Percentiles rank a stretch among this genome's conserved stretches.
phyloP scores from a whole-genome alignment of 2,329 filamentous ascomycete species.

The Aspergillus calidoustus region DNA sequence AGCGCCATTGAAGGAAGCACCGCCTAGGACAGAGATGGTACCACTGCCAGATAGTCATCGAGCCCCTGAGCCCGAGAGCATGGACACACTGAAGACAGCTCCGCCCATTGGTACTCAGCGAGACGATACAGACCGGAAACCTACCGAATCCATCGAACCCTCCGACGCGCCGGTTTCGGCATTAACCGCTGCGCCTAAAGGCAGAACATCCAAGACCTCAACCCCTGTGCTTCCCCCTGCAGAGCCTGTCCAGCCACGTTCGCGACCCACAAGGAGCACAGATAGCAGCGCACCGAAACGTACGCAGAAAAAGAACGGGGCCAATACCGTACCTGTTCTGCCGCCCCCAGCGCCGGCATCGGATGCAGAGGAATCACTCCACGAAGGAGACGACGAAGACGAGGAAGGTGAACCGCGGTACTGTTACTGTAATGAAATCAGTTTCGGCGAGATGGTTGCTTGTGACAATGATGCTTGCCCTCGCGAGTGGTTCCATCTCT shows the following conservation, averaged over 20 bases:
- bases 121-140: constrained; percentile 41
- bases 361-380: constrained; percentile 49
- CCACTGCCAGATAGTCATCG: constrained; percentile 38
- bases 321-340: constrained; percentile 24
- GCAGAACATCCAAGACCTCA: constrained; percentile 46
- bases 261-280: constrained; percentile 41
- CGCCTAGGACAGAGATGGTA: constrained; percentile 32
- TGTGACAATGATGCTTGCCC: constrained; percentile 75
- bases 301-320: constrained; percentile 39
- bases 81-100: constrained; percentile 22
- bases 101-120: constrained; percentile 35
- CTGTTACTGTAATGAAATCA: constrained; percentile 79
- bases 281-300: constrained; percentile 41
- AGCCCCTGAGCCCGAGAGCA: constrained; percentile 33
- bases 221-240: constrained; percentile 45
- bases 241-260: constrained; percentile 38
- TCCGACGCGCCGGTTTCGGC: constrained; percentile 34
- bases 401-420: constrained; percentile 75
- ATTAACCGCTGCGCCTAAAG: constrained; percentile 32
- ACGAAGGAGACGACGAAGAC: constrained; percentile 62
- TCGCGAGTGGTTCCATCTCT: constrained; percentile 82
- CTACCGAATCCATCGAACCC: constrained; percentile 38
- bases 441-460: constrained; percentile 83
- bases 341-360: constrained; percentile 34
- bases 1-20: constrained; percentile 55